These are phyloP conservation scores for Alternaria sp. DNA, from an alignment of 2,329 filamentous ascomycete genomes.

Conservation along the genomic window DNA sequence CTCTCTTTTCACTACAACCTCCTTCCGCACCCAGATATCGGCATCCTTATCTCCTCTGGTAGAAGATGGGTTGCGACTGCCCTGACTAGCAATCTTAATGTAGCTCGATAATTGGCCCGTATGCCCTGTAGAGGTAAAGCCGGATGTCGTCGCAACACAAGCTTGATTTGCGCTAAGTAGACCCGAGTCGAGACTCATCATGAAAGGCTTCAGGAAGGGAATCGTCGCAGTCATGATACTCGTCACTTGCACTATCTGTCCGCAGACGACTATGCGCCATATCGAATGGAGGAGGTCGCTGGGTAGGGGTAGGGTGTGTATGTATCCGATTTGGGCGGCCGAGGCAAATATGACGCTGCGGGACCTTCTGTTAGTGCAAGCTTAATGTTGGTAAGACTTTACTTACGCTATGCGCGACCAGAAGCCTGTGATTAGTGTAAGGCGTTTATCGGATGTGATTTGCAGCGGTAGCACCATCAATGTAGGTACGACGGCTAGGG, in stretches of 20 bases:
- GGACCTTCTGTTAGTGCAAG: background rate
- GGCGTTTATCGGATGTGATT: background rate
- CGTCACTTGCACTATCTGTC: conserved; percentile 3
- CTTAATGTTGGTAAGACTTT: no score
- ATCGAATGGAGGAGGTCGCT: conserved; percentile 2
- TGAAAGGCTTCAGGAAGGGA: conserved; percentile 12
- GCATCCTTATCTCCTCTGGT: background rate
- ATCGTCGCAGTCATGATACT: conserved; percentile 11
- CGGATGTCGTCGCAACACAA: no score
- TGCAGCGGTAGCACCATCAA: conserved; percentile 3
- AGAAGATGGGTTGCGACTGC: background rate
- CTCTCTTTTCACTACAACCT: background rate
- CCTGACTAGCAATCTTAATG: background rate
- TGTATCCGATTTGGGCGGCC: background rate
- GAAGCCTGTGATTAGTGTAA: background rate
- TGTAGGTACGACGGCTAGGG: background rate
- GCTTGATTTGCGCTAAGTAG: no score
- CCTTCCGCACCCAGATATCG: background rate
- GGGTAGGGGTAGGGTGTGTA: background rate
- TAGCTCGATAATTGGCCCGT: no score
- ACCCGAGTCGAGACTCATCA: conserved; percentile 12
- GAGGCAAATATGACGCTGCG: background rate
- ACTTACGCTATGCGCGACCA: conserved; percentile 1
- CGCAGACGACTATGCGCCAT: conserved; percentile 9
- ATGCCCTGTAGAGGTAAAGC: no score